phyloP scores from a whole-genome alignment of 768 basidiomycete genomes.

The Lactifluus pinguis region DNA sequence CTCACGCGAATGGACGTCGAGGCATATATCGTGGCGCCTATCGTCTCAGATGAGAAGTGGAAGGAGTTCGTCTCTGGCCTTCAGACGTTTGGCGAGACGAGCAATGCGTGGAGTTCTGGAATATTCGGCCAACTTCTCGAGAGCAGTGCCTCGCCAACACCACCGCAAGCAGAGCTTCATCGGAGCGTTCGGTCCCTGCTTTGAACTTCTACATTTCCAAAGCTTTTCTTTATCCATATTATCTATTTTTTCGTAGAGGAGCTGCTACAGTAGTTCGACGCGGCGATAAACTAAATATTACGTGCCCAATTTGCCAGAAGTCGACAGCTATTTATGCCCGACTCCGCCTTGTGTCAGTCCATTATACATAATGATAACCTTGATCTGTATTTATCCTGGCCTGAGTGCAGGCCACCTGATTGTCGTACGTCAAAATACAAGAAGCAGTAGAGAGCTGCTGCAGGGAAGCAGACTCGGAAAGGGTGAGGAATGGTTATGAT shows the following conservation, averaged over 20 bases:
- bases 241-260: neutral
- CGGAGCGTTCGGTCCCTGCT: constrained; percentile 8
- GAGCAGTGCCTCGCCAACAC: neutral
- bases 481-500: no score
- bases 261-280: no score
- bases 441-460: no score
- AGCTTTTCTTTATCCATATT: neutral
- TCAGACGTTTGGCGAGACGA: neutral
- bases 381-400: no score
- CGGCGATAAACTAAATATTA: no score
- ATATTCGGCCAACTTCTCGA: neutral
- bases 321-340: no score
- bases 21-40: constrained; percentile 18
- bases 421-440: no score
- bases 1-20: constrained; percentile 13
- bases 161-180: neutral
- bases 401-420: no score
- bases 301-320: no score
- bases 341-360: no score
- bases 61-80: neutral
- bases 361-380: no score
- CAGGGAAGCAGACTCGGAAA: no score
- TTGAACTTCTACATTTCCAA: neutral
- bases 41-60: constrained; percentile 20
- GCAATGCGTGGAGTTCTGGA: neutral